Base-by-base conservation (phyloP, 331 rosid genomes). In the Quercus lobata region DNA sequence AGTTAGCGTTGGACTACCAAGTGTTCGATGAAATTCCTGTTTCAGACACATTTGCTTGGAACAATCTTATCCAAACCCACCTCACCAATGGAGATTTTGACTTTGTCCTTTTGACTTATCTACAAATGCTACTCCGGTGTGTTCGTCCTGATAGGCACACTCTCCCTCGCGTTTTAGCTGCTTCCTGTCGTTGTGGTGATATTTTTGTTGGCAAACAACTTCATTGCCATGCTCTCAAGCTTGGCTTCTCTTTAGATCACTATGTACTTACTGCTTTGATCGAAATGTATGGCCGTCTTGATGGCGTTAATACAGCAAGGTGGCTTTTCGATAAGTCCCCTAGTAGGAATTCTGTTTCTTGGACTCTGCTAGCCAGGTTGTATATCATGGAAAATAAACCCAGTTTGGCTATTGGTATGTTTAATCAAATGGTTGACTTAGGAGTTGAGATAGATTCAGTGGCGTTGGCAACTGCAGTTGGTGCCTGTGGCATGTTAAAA, bases 361-460 rank as follows among this genome's bases (percentile, higher is more conserved):
- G 97, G 95, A 92, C 97, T 8, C 66, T 92, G 75, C 82, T 92
- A 11, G 87, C 89, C 19, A 84, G 81, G 87, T 74, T 92, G 81
- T 87, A 86, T 70, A 34, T 90, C 24, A 79, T 6, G 69, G 72
- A 74, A 69, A 85, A 83, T 46, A 89, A 87, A 52, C 90, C 92
- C 19, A 37, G 81, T 41, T 76, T 72, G 77, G 91, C 87, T 16
- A 69, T 92, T 54, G 82, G 81, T 54, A 69, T 77, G 80, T 90
- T 92, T 52, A 76, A 84, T 34, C 73, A 65, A 76, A 87, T 90
- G 92, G 72, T 83, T 72, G 84, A 84, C 34, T 55, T 60, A 1
- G 83, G 86, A 3, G 86, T 82, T 44, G 69, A 83, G 19, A 63
- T 87, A 11, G 97, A 83, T 25, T 76, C 87, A 0, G 93, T 92